Conservation (phyloP, 352 stramenopile species). For the Aphanomyces invadans region DNA sequence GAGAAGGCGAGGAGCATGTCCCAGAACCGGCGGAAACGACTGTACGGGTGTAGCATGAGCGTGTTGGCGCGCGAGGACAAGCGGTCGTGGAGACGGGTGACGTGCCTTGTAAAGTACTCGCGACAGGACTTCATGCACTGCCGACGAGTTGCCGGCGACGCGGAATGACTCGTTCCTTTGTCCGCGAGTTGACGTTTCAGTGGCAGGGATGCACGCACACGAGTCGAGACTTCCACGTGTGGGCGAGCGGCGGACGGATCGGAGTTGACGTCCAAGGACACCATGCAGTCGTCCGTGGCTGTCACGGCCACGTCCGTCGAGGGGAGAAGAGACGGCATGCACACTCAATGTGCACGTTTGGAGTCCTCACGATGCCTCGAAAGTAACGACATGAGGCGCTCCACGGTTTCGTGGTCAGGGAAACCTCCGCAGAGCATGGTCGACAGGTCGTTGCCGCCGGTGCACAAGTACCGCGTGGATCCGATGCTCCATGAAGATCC, state of each 20-base stretch:
- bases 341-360: too few species aligned
- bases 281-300: background rate
- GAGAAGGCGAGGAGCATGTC: constrained; percentile 21
- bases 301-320: background rate
- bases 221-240: background rate
- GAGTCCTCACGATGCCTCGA: too few species aligned
- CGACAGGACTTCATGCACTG: background rate
- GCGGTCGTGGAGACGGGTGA: background rate
- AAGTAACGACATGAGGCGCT: too few species aligned
- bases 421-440: too few species aligned
- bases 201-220: too few species aligned
- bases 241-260: background rate
- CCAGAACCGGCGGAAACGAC: constrained; percentile 24
- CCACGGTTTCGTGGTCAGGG: too few species aligned
- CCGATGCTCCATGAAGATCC: too few species aligned
- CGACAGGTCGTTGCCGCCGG: too few species aligned
- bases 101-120: background rate
- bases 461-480: too few species aligned
- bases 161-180: too few species aligned
- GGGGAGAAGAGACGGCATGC: too few species aligned
- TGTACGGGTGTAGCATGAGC: constrained; percentile 22
- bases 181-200: background rate
- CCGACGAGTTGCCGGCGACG: background rate
- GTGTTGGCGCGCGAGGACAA: background rate
- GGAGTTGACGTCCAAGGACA: background rate